phyloP scores from a whole-genome alignment of 306 rosid species.

The Dalbergia oliveri region DNA sequence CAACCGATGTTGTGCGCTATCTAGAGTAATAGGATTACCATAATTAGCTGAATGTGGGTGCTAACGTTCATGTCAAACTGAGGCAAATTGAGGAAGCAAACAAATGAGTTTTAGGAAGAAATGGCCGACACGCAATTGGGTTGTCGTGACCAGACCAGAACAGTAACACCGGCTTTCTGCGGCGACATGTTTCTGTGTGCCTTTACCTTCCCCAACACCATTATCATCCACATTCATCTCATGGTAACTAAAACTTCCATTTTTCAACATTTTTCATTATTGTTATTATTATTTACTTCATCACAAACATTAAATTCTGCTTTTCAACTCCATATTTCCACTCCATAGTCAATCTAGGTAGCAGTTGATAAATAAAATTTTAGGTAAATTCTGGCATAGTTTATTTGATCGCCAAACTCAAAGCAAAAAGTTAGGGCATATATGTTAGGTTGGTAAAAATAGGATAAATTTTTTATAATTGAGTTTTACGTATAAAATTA shows the following conservation, averaged over 20 bases:
- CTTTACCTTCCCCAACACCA: slow-evolving; percentile 56
- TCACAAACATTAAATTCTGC: slow-evolving; percentile 16
- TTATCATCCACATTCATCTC: slow-evolving; percentile 39
- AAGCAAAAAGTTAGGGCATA: too few species aligned
- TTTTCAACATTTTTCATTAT: not conserved
- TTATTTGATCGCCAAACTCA: too few species aligned
- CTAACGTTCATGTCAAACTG: not conserved
- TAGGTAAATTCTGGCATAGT: too few species aligned
- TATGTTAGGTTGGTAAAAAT: too few species aligned
- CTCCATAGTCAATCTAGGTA: too few species aligned
- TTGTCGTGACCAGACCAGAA: slow-evolving; percentile 50
- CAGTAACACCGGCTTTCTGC: slow-evolving; percentile 56
- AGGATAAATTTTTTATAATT: too few species aligned
- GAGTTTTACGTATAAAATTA: too few species aligned
- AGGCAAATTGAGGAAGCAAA: slow-evolving; percentile 5
- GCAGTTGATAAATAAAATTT: too few species aligned
- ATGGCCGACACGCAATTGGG: slow-evolving; percentile 58
- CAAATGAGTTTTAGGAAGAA: slow-evolving; percentile 22
- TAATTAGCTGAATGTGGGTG: not conserved
- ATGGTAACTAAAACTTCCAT: not conserved
- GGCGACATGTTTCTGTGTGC: slow-evolving; percentile 53
- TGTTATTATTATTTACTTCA: too few species aligned
- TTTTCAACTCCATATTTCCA: not conserved
- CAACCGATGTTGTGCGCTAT: not conserved
- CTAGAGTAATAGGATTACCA: slow-evolving; percentile 12